These are phyloP conservation scores for Penicillium bovifimosum DNA, from an alignment of 495 filamentous ascomycete species.

Conservation along the genomic window DNA sequence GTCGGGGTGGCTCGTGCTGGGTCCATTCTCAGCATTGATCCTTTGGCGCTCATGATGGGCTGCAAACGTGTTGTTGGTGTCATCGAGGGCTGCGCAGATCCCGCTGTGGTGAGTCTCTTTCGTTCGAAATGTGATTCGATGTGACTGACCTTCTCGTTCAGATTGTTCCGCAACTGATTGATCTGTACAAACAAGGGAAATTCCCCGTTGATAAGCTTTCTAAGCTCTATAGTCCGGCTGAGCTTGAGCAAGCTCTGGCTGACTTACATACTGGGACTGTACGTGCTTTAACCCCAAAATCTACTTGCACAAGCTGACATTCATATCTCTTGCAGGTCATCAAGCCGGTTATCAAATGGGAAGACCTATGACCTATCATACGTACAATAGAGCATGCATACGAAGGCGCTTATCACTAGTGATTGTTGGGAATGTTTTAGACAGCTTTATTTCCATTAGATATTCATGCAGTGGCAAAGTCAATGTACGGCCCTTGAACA, in stretches of 20 bases:
- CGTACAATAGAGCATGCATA: neutral
- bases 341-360: constrained; percentile 21
- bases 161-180: constrained; percentile 32
- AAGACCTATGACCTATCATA: constrained; percentile 1
- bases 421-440: neutral
- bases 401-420: neutral
- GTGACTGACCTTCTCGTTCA: constrained; percentile 1
- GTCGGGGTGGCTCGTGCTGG: constrained; percentile 38
- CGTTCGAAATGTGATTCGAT: neutral
- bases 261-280: constrained; percentile 32
- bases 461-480: neutral
- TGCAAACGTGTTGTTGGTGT: constrained; percentile 29
- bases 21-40: constrained; percentile 25
- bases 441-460: neutral
- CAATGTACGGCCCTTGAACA: too few species aligned
- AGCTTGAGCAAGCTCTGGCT: constrained; percentile 26
- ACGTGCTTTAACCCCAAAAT: neutral
- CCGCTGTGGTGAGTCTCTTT: constrained; percentile 16
- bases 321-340: constrained; percentile 2
- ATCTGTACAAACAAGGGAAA: constrained; percentile 35
- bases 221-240: constrained; percentile 25
- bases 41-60: constrained; percentile 21
- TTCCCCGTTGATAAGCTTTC: constrained; percentile 39
- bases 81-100: constrained; percentile 24
- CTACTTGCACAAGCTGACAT: neutral